Percentiles rank a stretch among this genome's conserved stretches.
Evolutionary conservation across 495 filamentous ascomycete genomes (phyloP).

Genomic region (Podospora fimiseda): DNA sequence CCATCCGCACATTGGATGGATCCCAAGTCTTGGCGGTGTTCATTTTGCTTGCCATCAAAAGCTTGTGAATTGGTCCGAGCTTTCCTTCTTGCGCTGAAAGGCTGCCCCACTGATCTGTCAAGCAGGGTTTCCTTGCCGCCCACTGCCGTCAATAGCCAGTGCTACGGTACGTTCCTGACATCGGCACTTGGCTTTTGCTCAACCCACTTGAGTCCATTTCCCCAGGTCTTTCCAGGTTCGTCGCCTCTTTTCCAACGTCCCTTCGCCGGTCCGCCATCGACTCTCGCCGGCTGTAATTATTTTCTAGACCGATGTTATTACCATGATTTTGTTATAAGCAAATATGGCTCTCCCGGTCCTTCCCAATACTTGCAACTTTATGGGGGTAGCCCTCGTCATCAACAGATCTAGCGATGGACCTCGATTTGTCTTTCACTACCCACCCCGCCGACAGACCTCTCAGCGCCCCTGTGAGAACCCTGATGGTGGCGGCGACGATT

Average conservation of each 20-base stretch:
- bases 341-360: slow-evolving; percentile 41
- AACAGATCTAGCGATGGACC: slow-evolving; percentile 76
- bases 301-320: not conserved
- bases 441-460: slow-evolving; percentile 39
- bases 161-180: not conserved
- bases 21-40: not conserved
- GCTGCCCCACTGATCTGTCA: not conserved
- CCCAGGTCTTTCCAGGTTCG: too few relatives aligned
- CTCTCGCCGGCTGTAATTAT: not conserved
- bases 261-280: not conserved
- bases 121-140: not conserved
- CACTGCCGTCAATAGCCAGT: not conserved
- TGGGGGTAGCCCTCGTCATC: slow-evolving; percentile 76
- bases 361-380: slow-evolving; percentile 46
- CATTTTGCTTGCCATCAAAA: not conserved
- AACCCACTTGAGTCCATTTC: not conserved
- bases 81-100: not conserved
- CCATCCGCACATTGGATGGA: not conserved
- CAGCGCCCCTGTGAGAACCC: slow-evolving; percentile 12
- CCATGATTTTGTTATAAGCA: not conserved
- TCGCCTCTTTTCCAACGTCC: not conserved
- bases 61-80: slow-evolving; percentile 3
- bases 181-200: not conserved
- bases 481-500: slow-evolving; percentile 26
- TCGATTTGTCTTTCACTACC: slow-evolving; percentile 87